Evolutionary conservation across 441 rosid species (phyloP), one percentile per base, ranked within the genome.

Genomic region (Syzygium malaccense): DNA sequence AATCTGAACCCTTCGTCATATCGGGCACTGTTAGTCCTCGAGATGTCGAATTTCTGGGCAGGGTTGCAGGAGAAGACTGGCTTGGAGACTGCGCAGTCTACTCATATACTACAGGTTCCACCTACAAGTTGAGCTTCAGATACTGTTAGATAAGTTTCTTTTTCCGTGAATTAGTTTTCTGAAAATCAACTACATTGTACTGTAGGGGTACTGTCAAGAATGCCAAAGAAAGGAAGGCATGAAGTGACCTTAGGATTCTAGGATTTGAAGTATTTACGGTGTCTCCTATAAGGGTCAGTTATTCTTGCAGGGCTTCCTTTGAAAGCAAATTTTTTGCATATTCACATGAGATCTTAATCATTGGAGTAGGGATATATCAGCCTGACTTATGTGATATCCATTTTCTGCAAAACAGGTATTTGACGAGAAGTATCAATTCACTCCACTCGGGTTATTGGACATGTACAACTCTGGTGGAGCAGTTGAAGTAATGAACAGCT

Each of bases 391-490:
- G 83, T 23, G 83, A 75, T 12, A 41, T 23, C 2, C 62, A 68
- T 84, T 28, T 87, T 58, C 13, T 55, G 51, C 17, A 84, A 83
- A 85, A 68, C 92, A 95, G 94, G 94, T 83, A 33, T 92, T 90
- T 54, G 90, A 93, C 56, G 85, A 92, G 89, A 90, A 93, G 86
- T 85, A 83, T 87, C 91, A 80, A 28, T 93, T 94, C 75, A 96
- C 94, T 55, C 93, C 98, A 37, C 90, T 94, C 56, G 98, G 97
- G 55, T 92, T 96, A 89, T 88, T 91, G 4, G 95, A 95, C 89
- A 94, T 95, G 98, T 94, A 92, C 89, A 94, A 96, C 85, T 94
- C 97, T 2, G 97, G 96, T 14, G 98, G 98, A 92, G 95, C 95
- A 49, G 89, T 95, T 48, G 94, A 92, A 91, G 91, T 91, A 56